Evolutionary conservation across 2,329 filamentous ascomycete species (phyloP), one percentile per base, ranked within the genome.

Genomic region (Botryosphaeria dothidea): DNA sequence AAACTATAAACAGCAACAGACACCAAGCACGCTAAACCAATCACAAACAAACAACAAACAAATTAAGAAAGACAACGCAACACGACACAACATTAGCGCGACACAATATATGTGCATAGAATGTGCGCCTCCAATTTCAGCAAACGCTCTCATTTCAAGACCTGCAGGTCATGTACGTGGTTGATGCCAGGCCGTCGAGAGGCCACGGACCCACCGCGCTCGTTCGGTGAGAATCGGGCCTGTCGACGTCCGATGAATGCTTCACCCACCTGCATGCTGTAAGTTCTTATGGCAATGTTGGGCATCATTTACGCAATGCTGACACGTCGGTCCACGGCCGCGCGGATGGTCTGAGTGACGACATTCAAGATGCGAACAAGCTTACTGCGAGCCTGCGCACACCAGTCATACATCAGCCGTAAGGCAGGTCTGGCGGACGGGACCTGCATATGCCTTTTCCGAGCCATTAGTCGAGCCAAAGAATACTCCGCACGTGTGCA

Each of bases 11-110:
- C 56, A 60, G 38, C 41, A 60, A 60, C 56, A 31, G 25, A 34
- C 25, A 34, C 54, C 25, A 58, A 43, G 38, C 38, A 45, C 56
- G 56, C 56, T 45, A 46, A 58, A 19, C 25, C 56, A 60, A 57
- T 43, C 34, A 57, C 36, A 57, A 57, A 57, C 52, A 57, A 52
- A 43, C 52, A 60, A 60, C 56, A 60, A 60, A 60, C 56, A 52
- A 34, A 60, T 60, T n/a, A 46, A 29, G 54, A 58, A 27, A 58
- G 54, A 45, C 56, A 60, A 60, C 38, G 29, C 38, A 46, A 23
- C 38, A 45, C 56, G 43, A 46, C 38, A 46, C 41, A 46, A 23
- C 36, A 29, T 51, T 4, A 38, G 9, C 6, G 25, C 36, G 21
- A 29, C 11, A 9, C 15, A 49, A 6, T 29, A 17, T 27, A 17